These are phyloP conservation scores for Vaccinium corymbosum DNA, from an alignment of 148 eudicot species.

Conservation along the genomic window DNA sequence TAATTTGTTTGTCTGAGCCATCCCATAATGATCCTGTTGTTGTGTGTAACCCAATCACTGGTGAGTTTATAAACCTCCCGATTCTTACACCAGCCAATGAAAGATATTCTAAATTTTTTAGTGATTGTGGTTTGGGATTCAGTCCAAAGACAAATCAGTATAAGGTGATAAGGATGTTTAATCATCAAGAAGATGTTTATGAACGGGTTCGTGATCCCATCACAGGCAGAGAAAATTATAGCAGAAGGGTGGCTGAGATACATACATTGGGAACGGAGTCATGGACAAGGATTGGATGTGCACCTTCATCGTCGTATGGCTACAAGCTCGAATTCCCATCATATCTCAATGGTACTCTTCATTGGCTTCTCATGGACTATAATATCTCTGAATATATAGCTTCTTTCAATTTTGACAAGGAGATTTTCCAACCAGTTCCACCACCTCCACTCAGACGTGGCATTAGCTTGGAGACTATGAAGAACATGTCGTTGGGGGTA, in stretches of 20 bases:
- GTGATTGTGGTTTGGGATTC: conserved; percentile 21
- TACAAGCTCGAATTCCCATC: background rate
- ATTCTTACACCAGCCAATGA: background rate
- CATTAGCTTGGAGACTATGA: background rate
- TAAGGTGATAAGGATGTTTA: conserved; percentile 17
- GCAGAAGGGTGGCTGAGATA: conserved; percentile 7
- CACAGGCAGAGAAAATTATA: background rate
- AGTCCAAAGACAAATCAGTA: conserved; percentile 14
- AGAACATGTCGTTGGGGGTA: conserved; percentile 6
- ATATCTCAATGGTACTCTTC: conserved; percentile 11
- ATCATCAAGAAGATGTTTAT: background rate
- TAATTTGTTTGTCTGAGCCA: conserved; percentile 16
- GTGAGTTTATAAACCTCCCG: conserved; percentile 21
- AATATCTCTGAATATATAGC: background rate
- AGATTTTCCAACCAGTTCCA: conserved; percentile 18
- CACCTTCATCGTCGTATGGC: background rate
- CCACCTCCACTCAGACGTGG: conserved; percentile 9
- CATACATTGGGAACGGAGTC: conserved; percentile 16
- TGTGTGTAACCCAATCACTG: conserved; percentile 29
- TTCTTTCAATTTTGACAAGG: conserved; percentile 27
- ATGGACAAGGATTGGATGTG: conserved; percentile 11
- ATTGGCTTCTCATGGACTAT: conserved; percentile 13
- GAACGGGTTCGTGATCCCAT: background rate
- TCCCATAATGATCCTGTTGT: conserved; percentile 1
- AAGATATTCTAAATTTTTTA: background rate